phyloP scores from a whole-genome alignment of 1,284 basidiomycete genomes.

The Ceratobasidium sp. region DNA sequence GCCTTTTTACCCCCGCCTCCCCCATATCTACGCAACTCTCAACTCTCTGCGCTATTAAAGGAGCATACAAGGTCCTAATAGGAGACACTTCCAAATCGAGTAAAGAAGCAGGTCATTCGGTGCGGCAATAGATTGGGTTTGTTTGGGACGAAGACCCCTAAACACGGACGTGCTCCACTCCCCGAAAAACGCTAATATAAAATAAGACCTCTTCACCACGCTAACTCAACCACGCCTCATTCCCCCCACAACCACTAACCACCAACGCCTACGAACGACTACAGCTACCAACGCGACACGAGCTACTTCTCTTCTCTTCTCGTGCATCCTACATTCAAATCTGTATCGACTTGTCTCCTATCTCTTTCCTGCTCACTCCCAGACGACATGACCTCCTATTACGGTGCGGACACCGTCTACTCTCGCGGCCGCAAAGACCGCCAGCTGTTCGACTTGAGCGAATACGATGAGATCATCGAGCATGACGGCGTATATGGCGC shows the following conservation, averaged over 20 bases:
- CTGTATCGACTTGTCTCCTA: too few species aligned
- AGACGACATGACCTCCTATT: conserved; percentile 18
- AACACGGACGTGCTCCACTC: conserved; percentile 2
- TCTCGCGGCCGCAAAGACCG: neutral
- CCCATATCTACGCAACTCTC: too few species aligned
- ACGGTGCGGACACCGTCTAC: conserved; percentile 5
- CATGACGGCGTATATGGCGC: conserved; percentile 5
- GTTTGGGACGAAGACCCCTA: neutral
- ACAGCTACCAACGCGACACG: neutral
- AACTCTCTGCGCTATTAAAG: neutral
- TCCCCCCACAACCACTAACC: conserved; percentile 6
- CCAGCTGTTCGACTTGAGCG: neutral
- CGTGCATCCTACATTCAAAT: neutral
- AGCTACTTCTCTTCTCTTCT: too few species aligned
- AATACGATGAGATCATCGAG: conserved; percentile 25
- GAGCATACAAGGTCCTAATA: neutral
- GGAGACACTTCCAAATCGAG: conserved; percentile 13
- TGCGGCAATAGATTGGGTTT: conserved; percentile 17
- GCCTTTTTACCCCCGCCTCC: neutral
- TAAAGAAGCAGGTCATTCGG: conserved; percentile 8
- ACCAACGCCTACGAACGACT: neutral
- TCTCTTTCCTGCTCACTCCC: neutral
- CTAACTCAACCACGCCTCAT: neutral
- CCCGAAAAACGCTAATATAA: conserved; percentile 15
- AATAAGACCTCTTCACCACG: conserved; percentile 4